Evolutionary conservation across 179 eudicot genomes (phyloP), one percentile per base, ranked within the genome.

Genomic region (Silene coronaria): DNA sequence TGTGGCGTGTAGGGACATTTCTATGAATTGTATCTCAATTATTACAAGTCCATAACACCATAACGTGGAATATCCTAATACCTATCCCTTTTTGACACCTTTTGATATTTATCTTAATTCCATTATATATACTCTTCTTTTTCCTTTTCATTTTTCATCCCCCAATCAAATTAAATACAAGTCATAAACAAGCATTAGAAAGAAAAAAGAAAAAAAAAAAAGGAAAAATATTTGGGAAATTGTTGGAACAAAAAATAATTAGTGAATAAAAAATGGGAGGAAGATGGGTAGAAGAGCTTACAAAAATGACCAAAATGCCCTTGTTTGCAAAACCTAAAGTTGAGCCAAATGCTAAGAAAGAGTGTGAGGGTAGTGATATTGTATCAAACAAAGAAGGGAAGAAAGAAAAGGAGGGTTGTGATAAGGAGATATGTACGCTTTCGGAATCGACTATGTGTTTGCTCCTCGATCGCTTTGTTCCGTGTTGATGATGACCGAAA

Each of bases 61-160:
- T 66, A 32, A 67, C 71, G 71, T 67, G 71, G 71, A 67, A 67
- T 67, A 67, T 67, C 48, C 71, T 28, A 67, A 67, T 67, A n/a
- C 71, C 71, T 67, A 67, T 67, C 71, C 53, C 71, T 10, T 64
- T 67, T 67, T 2, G 14, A 67, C 42, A n/a, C 71, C 71, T n/a
- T 67, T 38, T 34, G 17, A 67, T 38, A 21, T 36, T 65, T 65
- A 5, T 65, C 45, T 30, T 30, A 1, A 67, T 67, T n/a, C 17
- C 58, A 53, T 21, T 53, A 53, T 53, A 53, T 14, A 53, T 53
- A 53, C 58, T n/a, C 23, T 3, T 10, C 68, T n/a, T 1, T 13
- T 27, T 63, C 9, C 13, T 16, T 27, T 28, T 36, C 45, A 7
- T 30, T n/a, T n/a, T n/a, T 5, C 21, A 12, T 53, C 58, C 7